phyloP scores from a whole-genome alignment of 306 rosid species.

The Vigna mungo region DNA sequence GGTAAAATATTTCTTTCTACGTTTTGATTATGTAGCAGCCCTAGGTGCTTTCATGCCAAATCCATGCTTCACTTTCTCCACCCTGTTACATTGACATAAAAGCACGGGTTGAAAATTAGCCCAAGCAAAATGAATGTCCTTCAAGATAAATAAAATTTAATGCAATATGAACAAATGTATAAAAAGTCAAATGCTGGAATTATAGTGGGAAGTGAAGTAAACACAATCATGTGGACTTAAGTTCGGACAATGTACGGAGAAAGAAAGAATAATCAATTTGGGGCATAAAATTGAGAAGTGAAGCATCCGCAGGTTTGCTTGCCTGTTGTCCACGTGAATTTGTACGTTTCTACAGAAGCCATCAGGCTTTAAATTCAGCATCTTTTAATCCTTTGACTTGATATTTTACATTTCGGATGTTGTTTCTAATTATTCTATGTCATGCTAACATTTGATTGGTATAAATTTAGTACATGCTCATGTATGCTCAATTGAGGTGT shows the following conservation, averaged over 20 bases:
- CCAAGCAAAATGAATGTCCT: neutral
- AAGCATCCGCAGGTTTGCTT: neutral
- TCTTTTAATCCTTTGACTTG: too few species aligned
- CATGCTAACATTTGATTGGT: neutral
- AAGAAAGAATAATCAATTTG: constrained; percentile 9
- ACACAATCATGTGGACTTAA: neutral
- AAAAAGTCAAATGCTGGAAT: neutral
- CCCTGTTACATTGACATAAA: constrained; percentile 57
- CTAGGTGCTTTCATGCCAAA: constrained; percentile 91
- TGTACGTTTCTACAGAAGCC: neutral
- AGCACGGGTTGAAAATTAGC: constrained; percentile 14
- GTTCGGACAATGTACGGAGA: neutral
- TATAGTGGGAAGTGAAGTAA: neutral
- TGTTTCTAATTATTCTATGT: neutral
- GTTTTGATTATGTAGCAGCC: constrained; percentile 54
- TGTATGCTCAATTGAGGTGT: neutral
- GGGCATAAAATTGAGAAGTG: neutral
- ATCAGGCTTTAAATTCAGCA: too few species aligned
- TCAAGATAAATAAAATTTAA: constrained; percentile 22
- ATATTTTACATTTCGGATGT: too few species aligned
- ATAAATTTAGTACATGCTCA: neutral
- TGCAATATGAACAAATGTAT: constrained; percentile 3
- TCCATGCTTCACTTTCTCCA: constrained; percentile 87
- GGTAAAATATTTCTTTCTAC: constrained; percentile 11
- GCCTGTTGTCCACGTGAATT: neutral